phyloP scores from a whole-genome alignment of 768 basidiomycete genomes.

The Tricholoma sp. region DNA sequence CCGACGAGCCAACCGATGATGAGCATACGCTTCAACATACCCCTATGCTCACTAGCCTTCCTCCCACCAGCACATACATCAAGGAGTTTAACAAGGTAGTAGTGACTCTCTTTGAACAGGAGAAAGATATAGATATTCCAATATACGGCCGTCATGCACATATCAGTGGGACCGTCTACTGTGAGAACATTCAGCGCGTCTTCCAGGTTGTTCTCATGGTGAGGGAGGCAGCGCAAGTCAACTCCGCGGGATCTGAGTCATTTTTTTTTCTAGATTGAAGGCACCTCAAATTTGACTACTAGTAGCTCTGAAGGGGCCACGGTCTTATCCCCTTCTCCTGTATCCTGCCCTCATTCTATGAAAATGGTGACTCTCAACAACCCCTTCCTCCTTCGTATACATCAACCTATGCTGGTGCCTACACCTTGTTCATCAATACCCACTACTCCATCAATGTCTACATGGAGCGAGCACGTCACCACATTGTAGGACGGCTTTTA shows the following conservation, averaged over 20 bases:
- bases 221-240: slow-evolving; percentile 7
- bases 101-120: slow-evolving; percentile 45
- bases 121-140: slow-evolving; percentile 32
- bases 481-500: slow-evolving; percentile 36
- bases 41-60: slow-evolving; percentile 20
- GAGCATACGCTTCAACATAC: slow-evolving; percentile 52
- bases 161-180: slow-evolving; percentile 38
- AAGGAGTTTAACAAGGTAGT: slow-evolving; percentile 34
- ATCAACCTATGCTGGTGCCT: slow-evolving; percentile 25
- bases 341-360: slow-evolving; percentile 42
- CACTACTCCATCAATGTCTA: slow-evolving; percentile 43
- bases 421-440: slow-evolving; percentile 34
- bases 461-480: slow-evolving; percentile 32
- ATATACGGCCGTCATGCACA: slow-evolving; percentile 37
- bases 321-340: slow-evolving; percentile 37
- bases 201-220: slow-evolving; percentile 43
- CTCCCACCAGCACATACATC: slow-evolving; percentile 35
- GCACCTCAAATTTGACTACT: slow-evolving; percentile 37
- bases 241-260: neutral
- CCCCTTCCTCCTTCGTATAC: slow-evolving; percentile 49
- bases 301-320: slow-evolving; percentile 32
- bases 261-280: slow-evolving; percentile 31
- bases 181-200: slow-evolving; percentile 36
- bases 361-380: slow-evolving; percentile 24
- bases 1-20: slow-evolving; percentile 41